Evolutionary conservation across 116 monocot genomes (phyloP).

Genomic region (Dioscorea cayenensis): DNA sequence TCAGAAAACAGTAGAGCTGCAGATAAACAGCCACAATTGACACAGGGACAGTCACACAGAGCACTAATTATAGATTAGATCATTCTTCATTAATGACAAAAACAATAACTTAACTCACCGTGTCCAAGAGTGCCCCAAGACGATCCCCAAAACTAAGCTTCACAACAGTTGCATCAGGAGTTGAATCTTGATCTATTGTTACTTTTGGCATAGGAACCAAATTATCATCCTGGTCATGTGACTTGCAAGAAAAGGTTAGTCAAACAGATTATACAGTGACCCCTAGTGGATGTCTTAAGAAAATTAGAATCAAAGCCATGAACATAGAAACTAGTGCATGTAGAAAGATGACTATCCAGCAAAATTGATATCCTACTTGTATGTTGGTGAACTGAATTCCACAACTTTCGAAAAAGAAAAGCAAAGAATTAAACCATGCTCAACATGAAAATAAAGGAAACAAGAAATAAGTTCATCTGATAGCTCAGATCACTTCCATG

Average conservation of each 20-base stretch:
- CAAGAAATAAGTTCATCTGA: no score
- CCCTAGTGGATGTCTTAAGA: neutral
- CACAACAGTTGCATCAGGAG: slow-evolving; percentile 81
- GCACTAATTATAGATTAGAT: neutral
- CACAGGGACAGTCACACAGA: neutral
- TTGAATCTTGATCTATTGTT: slow-evolving; percentile 87
- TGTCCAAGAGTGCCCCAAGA: slow-evolving; percentile 85
- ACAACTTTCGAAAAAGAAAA: no score
- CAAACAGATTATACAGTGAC: neutral
- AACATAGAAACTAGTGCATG: neutral
- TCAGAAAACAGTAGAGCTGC: neutral
- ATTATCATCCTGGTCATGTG: slow-evolving; percentile 35
- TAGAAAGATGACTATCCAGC: neutral
- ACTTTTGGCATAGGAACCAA: slow-evolving; percentile 76
- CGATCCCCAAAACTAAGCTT: slow-evolving; percentile 93
- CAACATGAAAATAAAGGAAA: no score
- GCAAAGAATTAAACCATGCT: no score
- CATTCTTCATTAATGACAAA: neutral
- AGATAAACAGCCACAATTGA: neutral
- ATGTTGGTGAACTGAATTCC: no score
- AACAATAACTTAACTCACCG: neutral
- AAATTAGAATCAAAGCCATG: neutral
- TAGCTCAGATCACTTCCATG: no score
- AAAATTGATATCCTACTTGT: no score
- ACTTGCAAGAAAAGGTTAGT: slow-evolving; percentile 13